Base-by-base conservation (phyloP, 2,329 filamentous ascomycete genomes). In the Claviceps sorghi region DNA sequence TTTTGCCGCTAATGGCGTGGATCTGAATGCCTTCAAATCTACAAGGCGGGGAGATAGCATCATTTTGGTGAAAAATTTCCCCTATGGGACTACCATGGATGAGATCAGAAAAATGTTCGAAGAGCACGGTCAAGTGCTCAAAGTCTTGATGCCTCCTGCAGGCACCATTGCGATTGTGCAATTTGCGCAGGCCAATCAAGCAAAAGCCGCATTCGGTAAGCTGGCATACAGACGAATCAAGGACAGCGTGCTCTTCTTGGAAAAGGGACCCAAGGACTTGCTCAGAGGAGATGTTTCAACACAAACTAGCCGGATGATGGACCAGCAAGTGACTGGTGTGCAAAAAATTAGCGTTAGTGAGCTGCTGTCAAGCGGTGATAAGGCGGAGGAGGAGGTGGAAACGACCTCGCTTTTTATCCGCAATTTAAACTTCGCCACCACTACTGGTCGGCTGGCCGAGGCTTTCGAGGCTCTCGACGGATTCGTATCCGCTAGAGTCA, bases 161-260 rank as follows among this genome's bases (percentile, higher is more conserved):
- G 90, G 89, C 30, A 95, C 90, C 51, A 95, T 95, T 62, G 93
- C 93, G 30, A 91, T 98, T 65, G 83, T 95, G 26, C 88, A 96
- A 64, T 96, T 91, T 64, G 76, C 80, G 3, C 83, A 90, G 60
- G 74, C 86, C 8, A 81, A 83, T 34, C 82, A 95, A 64, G 89
- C 87, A 50, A 86, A 88, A 64, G 76, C 83, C 54, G 93, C 93
- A 2, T 95, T 96, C 70, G 80, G 80, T 57, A 82, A 83, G 58
- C 73, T 97, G 53, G 88, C 91, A 1, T 97, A 97, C 69, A 83
- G 88, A 54, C 88, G 90, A 61, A 78, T 98, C 64, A 91, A 91
- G 66, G 89, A 91, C 64, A 93, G 87, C 1, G 84, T 95, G 30
- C 73, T 98, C 43, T 96, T 95, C 65, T 74, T 98, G 49, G 93